phyloP scores from a whole-genome alignment of 1,139 yeast species.

The Magnusiomyces ingens region DNA sequence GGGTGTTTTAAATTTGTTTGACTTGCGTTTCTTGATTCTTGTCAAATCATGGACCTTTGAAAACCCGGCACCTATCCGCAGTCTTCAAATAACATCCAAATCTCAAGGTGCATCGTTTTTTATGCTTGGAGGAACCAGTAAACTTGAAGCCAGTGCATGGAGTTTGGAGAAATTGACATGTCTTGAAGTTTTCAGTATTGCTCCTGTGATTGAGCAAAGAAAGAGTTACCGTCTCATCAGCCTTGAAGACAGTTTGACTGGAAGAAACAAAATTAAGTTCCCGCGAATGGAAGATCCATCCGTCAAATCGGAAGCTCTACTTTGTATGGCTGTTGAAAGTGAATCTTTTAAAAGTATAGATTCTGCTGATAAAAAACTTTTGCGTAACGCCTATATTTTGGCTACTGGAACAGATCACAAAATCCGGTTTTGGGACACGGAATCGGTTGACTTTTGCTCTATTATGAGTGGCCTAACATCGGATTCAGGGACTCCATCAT shows the following conservation, averaged over 20 bases:
- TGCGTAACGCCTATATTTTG: slow-evolving; percentile 21
- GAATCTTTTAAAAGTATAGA: slow-evolving; percentile 18
- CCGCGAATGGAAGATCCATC: not conserved
- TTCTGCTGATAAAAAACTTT: not conserved
- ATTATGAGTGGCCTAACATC: slow-evolving; percentile 33
- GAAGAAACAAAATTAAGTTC: not conserved
- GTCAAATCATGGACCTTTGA: slow-evolving; percentile 57
- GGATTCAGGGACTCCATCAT: slow-evolving; percentile 18
- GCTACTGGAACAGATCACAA: slow-evolving; percentile 38
- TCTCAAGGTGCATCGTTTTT: slow-evolving; percentile 40
- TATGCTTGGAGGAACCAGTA: slow-evolving; percentile 61
- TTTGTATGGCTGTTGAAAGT: slow-evolving; percentile 26
- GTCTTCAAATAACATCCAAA: slow-evolving; percentile 42
- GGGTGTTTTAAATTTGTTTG: slow-evolving; percentile 79
- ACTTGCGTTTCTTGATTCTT: slow-evolving; percentile 56
- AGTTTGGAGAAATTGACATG: slow-evolving; percentile 64
- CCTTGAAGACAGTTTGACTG: slow-evolving; percentile 20
- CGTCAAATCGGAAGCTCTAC: slow-evolving; percentile 14
- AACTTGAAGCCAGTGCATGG: slow-evolving; percentile 64
- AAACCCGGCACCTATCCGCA: slow-evolving; percentile 40
- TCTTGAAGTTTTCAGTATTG: slow-evolving; percentile 41
- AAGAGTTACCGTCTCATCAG: slow-evolving; percentile 17
- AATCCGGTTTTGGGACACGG: slow-evolving; percentile 45
- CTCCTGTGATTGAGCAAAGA: slow-evolving; percentile 11
- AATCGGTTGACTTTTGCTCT: slow-evolving; percentile 36